These are phyloP conservation scores for Exidia glandulosa DNA, from an alignment of 768 basidiomycete species.

Conservation along the genomic window DNA sequence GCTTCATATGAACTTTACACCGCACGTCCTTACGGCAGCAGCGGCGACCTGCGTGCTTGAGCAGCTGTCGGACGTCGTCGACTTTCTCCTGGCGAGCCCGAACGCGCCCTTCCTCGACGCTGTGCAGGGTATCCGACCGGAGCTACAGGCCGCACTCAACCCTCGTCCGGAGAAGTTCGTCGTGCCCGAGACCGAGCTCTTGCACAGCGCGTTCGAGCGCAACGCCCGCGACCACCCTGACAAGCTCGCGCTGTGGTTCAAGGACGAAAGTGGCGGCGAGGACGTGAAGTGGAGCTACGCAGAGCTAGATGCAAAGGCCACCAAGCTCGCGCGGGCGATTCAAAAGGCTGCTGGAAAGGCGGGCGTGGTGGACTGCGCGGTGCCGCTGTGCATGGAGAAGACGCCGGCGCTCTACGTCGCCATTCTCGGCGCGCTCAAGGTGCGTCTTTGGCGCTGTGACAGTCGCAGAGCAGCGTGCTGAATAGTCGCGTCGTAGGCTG, in stretches of 20 bases:
- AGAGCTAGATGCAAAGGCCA: background rate
- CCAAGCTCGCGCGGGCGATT: background rate
- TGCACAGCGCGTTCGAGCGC: background rate
- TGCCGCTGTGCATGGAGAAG: slow-evolving; percentile 1
- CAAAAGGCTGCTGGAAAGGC: background rate
- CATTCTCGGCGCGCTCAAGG: background rate
- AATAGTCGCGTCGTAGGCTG: background rate
- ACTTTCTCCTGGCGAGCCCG: background rate
- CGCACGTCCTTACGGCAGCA: background rate
- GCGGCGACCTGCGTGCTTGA: background rate
- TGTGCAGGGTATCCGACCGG: background rate
- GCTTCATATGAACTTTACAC: background rate
- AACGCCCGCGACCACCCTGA: background rate
- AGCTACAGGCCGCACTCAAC: background rate
- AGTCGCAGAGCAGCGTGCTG: background rate
- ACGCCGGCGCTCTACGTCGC: background rate
- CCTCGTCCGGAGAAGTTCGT: background rate
- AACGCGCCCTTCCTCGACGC: background rate
- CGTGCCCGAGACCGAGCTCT: background rate
- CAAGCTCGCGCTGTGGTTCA: background rate
- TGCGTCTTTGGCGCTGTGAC: background rate
- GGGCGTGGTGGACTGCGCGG: background rate
- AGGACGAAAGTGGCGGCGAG: background rate
- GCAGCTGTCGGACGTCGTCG: background rate
- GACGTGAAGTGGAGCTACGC: background rate